Evolutionary conservation across 1,139 yeast species (phyloP), one percentile per base, ranked within the genome.

Genomic region (Suhomyces panamericanus): DNA sequence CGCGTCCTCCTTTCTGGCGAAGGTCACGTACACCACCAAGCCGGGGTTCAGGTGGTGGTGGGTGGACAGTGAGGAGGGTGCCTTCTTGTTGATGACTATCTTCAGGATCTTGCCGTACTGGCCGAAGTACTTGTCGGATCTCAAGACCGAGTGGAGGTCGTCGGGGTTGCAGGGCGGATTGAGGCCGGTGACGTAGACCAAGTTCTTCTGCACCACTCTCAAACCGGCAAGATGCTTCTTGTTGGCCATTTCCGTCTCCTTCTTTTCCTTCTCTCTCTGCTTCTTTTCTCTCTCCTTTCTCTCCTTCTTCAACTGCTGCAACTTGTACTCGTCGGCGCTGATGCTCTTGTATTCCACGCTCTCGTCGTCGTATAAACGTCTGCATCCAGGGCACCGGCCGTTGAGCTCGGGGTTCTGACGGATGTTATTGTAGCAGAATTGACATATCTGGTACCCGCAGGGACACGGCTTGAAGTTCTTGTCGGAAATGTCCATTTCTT

Each of bases 391-490:
- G 68, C 99, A 95, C 55, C 90, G 80, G 6, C 98, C 98, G 63
- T 91, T 91, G 53, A 93, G 73, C 61, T 91, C 96, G 1, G 97
- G 97, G 58, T 93, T 93, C 55, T 88, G 95, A 55, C 96, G 81
- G 58, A 95, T 95, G 64, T 91, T 93, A 70, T 95, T 93, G 75
- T 91, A 95, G 65, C 99, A 95, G 62, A 95, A 95, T 73, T 93
- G 98, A 67, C 99, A 95, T 49, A 93, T 88, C 63, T 95, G 99
- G 62, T 95, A 95, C 11, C 99, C 99, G 72, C 99, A 95, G 1
- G 98, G 99, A 74, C 99, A 95, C 6, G 99, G 99, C 65, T 87
- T 89, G 77, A 95, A 95, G 68, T 91, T 89, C 63, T 87, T 88
- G 67, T 95, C 99, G 15, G 96, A 86, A 37, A 91, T 83, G 66